Evolutionary conservation across 495 filamentous ascomycete genomes (phyloP).

Genomic region (Lepraria neglecta): DNA sequence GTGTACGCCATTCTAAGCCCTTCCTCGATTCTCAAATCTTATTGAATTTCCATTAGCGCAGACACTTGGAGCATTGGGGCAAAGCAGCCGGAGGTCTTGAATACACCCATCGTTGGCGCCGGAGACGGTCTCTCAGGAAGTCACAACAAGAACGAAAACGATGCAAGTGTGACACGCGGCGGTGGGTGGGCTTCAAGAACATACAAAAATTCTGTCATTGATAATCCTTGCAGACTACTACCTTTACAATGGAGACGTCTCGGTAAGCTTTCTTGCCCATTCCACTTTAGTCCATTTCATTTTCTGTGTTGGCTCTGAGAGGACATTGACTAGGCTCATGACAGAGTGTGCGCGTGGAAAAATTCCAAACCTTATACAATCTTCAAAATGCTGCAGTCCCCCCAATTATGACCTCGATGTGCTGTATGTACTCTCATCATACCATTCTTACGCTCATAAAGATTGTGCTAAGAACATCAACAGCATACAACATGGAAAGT

Average conservation of each 20-base stretch:
- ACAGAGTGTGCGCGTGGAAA: slow-evolving; percentile 11
- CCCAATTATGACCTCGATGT: slow-evolving; percentile 20
- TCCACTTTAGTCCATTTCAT: not conserved
- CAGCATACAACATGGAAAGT: slow-evolving; percentile 18
- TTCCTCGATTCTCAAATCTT: not conserved
- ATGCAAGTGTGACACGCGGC: slow-evolving; percentile 19
- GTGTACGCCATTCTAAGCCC: slow-evolving; percentile 4
- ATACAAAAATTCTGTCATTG: not conserved
- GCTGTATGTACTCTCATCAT: slow-evolving; percentile 1
- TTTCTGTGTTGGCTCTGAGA: too few relatives aligned
- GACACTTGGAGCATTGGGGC: slow-evolving; percentile 29
- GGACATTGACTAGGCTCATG: not conserved
- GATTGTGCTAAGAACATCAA: too few relatives aligned
- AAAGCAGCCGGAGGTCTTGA: slow-evolving; percentile 22
- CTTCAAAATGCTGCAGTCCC: slow-evolving; percentile 17
- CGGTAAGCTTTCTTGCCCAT: not conserved
- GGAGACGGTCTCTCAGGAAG: slow-evolving; percentile 28
- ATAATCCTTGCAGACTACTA: slow-evolving; percentile 14
- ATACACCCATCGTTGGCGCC: slow-evolving; percentile 19
- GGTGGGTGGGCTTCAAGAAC: not conserved
- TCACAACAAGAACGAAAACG: slow-evolving; percentile 30
- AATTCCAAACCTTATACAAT: slow-evolving; percentile 20
- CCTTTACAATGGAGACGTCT: slow-evolving; percentile 20
- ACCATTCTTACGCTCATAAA: too few relatives aligned
- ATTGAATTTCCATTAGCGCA: slow-evolving; percentile 12